Conservation (phyloP, 768 basidiomycete species). For the Polyporus arcularius region DNA sequence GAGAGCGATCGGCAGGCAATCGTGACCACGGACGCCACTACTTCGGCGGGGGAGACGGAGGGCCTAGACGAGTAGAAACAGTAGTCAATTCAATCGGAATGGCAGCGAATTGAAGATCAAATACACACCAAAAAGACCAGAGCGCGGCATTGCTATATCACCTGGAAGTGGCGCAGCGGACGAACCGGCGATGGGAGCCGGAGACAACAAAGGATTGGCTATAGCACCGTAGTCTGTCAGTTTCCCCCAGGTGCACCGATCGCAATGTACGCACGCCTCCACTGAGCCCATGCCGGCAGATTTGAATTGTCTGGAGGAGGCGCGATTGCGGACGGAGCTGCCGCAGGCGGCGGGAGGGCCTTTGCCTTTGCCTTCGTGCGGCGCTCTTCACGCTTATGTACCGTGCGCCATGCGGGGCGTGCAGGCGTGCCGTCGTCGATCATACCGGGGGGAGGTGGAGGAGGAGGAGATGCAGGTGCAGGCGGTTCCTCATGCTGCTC, state of each 20-base stretch:
- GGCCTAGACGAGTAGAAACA: constrained; percentile 23
- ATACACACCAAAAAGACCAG: constrained; percentile 66
- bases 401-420: constrained; percentile 73
- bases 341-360: constrained; percentile 29
- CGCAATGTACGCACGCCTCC: constrained; percentile 62
- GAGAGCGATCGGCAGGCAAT: too few species aligned
- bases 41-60: constrained; percentile 32
- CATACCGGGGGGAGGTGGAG: constrained; percentile 46
- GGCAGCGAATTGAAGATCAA: not conserved
- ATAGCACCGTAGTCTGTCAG: not conserved
- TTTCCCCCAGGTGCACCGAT: not conserved
- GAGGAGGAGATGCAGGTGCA: constrained; percentile 30
- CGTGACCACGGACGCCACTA: constrained; percentile 1
- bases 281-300: constrained; percentile 83
- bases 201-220: constrained; percentile 70
- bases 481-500: constrained; percentile 30
- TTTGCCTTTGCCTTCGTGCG: constrained; percentile 44
- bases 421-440: constrained; percentile 50
- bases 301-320: constrained; percentile 46
- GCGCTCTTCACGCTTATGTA: constrained; percentile 63
- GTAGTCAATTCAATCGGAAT: not conserved
- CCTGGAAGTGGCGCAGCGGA: constrained; percentile 36
- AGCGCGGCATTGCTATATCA: constrained; percentile 49
- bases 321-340: constrained; percentile 38
- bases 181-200: constrained; percentile 41